Evolutionary conservation across 108 stramenopile species (phyloP).

Genomic region (Cylindrotheca fusiformis): DNA sequence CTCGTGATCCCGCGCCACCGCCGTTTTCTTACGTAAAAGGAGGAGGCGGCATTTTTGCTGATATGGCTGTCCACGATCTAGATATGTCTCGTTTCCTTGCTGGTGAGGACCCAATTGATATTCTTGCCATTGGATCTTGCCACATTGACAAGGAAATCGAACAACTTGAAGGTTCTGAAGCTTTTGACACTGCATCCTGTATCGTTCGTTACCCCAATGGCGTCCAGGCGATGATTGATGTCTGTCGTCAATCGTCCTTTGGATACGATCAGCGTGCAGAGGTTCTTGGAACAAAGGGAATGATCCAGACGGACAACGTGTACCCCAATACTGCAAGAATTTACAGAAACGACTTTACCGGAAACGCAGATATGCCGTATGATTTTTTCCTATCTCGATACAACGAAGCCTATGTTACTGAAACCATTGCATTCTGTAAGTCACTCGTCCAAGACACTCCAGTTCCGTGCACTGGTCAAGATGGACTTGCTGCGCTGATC

Average conservation of each 20-base stretch:
- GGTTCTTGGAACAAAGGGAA: constrained; percentile 91
- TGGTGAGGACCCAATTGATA: constrained; percentile 89
- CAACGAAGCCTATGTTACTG: constrained; percentile 93
- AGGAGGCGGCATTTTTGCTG: constrained; percentile 95
- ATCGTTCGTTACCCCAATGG: constrained; percentile 90
- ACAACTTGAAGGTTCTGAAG: constrained; percentile 82
- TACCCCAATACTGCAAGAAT: constrained; percentile 93
- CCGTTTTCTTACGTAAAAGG: constrained; percentile 94
- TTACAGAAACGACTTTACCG: constrained; percentile 82
- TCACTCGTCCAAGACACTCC: constrained; percentile 90
- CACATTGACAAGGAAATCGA: constrained; percentile 94
- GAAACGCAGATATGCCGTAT: constrained; percentile 97
- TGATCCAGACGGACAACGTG: constrained; percentile 96
- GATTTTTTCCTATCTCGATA: constrained; percentile 95
- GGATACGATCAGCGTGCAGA: constrained; percentile 98
- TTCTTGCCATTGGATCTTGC: constrained; percentile 84
- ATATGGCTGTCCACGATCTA: constrained; percentile 98
- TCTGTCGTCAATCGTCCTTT: constrained; percentile 92
- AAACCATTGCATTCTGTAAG: constrained; percentile 92
- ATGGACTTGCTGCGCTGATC: constrained; percentile 93
- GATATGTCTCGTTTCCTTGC: constrained; percentile 95
- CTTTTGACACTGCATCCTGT: constrained; percentile 89
- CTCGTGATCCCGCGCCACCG: constrained; percentile 92
- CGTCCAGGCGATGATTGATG: constrained; percentile 92
- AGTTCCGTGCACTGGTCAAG: constrained; percentile 93